A percentile compares a stretch with the other conserved stretches of the same genome.
Evolutionary conservation across 306 rosid genomes (phyloP).

Genomic region (Adenanthera pavonina): DNA sequence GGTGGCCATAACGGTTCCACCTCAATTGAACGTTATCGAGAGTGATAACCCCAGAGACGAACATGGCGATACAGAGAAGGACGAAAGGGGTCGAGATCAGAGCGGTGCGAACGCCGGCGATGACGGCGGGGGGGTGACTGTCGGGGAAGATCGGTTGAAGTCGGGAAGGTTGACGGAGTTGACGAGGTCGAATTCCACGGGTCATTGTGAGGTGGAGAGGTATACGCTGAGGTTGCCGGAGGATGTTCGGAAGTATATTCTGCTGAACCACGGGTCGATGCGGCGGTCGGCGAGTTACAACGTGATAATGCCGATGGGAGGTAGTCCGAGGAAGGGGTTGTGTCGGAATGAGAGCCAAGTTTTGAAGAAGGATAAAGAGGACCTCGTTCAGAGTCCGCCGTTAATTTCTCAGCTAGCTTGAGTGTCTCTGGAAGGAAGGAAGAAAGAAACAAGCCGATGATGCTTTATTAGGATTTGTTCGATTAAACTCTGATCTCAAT

Average conservation of each 20-base stretch:
- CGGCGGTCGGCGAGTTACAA: slow-evolving; percentile 57
- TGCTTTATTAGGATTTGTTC: slow-evolving; percentile 14
- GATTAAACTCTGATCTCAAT: slow-evolving; percentile 28
- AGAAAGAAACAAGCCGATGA: background rate
- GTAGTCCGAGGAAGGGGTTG: slow-evolving; percentile 41
- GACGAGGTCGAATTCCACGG: slow-evolving; percentile 74
- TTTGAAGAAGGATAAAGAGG: slow-evolving; percentile 1
- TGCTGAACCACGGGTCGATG: slow-evolving; percentile 43
- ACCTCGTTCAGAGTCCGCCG: slow-evolving; percentile 18
- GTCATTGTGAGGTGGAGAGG: slow-evolving; percentile 66
- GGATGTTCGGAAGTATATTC: slow-evolving; percentile 60
- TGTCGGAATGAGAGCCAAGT: slow-evolving; percentile 39
- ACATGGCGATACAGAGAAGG: background rate
- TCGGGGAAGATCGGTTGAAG: background rate
- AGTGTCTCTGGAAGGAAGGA: background rate
- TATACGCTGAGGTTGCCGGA: slow-evolving; percentile 60
- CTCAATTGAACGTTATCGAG: slow-evolving; percentile 27
- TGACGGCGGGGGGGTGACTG: background rate
- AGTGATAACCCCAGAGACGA: background rate
- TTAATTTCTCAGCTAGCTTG: slow-evolving; percentile 24
- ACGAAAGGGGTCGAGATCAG: background rate
- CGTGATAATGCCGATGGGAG: slow-evolving; percentile 29
- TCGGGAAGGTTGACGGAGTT: slow-evolving; percentile 27
- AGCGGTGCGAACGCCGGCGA: background rate
- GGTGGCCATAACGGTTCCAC: slow-evolving; percentile 17